A percentile compares a stretch with the other conserved stretches of the same genome.
Conservation (phyloP, 345 rosid genomes). For the Bretschneidera sinensis region DNA sequence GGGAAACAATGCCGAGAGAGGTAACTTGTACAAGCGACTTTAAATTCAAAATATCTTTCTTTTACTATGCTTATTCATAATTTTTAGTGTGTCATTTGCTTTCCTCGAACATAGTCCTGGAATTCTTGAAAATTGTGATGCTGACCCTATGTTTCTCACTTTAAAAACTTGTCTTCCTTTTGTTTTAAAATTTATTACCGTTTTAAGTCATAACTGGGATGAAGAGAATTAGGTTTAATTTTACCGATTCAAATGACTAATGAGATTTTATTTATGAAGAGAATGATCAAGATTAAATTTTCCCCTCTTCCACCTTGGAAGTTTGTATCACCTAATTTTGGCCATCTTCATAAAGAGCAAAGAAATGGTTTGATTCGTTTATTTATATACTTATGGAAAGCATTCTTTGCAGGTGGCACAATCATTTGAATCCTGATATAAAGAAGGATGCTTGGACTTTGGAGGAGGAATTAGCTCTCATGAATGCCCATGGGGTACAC, state of each 20-base stretch:
- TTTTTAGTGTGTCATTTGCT: neutral
- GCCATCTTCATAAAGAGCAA: neutral
- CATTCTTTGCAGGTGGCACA: constrained; percentile 81
- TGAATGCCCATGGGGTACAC: constrained; percentile 66
- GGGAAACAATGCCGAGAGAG: constrained; percentile 99
- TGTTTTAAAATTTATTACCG: neutral
- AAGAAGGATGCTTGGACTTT: constrained; percentile 92
- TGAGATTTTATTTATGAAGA: too few relatives aligned
- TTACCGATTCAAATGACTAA: too few relatives aligned
- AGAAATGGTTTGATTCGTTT: neutral
- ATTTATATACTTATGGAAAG: constrained; percentile 1
- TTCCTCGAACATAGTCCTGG: neutral
- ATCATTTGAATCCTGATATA: constrained; percentile 95
- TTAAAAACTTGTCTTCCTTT: neutral
- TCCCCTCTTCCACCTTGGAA: neutral
- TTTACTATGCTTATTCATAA: neutral
- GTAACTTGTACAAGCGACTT: constrained; percentile 25
- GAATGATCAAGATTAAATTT: neutral
- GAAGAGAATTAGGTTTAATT: too few relatives aligned
- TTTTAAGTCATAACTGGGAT: too few relatives aligned
- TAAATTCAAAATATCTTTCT: too few relatives aligned
- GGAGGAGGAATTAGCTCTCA: constrained; percentile 79
- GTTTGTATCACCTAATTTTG: neutral
- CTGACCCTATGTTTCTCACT: neutral
- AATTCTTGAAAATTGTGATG: neutral